Conservation (phyloP, 805 yeast genomes). For the Nematodospora valgi region DNA sequence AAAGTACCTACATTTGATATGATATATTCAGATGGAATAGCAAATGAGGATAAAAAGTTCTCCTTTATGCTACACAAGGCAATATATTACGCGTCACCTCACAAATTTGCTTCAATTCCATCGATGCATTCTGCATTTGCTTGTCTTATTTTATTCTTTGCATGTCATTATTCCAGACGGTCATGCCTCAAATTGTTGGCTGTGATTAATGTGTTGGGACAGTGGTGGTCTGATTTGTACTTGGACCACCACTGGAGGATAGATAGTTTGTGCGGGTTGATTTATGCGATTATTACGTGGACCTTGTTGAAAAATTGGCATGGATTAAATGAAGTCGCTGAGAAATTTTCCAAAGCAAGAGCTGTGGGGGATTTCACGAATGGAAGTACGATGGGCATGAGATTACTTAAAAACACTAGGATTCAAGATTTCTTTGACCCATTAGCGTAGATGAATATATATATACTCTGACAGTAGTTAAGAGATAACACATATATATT, state of each 20-base stretch:
- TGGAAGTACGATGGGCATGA: conserved; percentile 60
- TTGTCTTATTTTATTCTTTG: conserved; percentile 43
- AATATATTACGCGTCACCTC: conserved; percentile 66
- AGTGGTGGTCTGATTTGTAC: conserved; percentile 77
- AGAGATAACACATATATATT: not conserved
- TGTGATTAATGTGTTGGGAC: conserved; percentile 46
- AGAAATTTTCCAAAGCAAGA: conserved; percentile 11
- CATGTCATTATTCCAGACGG: conserved; percentile 39
- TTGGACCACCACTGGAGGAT: conserved; percentile 70
- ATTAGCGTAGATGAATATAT: conserved; percentile 22
- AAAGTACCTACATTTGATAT: conserved; percentile 55
- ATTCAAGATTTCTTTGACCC: conserved; percentile 55
- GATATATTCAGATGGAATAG: conserved; percentile 72
- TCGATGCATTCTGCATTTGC: conserved; percentile 69
- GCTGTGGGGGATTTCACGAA: conserved; percentile 32
- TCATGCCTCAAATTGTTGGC: conserved; percentile 31
- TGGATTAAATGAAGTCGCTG: conserved; percentile 31
- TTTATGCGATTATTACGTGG: conserved; percentile 48
- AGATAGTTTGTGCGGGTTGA: conserved; percentile 54
- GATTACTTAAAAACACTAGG: conserved; percentile 49
- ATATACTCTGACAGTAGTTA: not conserved
- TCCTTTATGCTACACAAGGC: conserved; percentile 58
- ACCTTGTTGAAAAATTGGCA: conserved; percentile 32
- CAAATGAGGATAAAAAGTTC: conserved; percentile 59
- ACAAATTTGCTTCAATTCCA: conserved; percentile 66